phyloP scores from a whole-genome alignment of 1,284 basidiomycete species.

The Sanguinoderma infundibulare region DNA sequence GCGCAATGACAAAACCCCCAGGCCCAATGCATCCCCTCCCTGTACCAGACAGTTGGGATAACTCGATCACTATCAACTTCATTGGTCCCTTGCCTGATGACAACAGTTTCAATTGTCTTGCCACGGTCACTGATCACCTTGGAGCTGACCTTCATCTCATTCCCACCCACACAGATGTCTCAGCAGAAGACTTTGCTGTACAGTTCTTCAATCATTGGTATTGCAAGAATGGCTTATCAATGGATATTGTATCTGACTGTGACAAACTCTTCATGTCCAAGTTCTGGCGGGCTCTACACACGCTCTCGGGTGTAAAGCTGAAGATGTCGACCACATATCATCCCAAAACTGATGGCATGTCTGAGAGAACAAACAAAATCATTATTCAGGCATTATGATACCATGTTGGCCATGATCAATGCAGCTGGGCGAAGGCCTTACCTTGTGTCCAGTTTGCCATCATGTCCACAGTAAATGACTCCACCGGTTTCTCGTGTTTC shows the following conservation, averaged over 20 bases:
- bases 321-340: constrained; percentile 49
- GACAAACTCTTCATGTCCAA: constrained; percentile 45
- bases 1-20: constrained; percentile 11
- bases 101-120: constrained; percentile 41
- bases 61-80: constrained; percentile 46
- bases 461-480: constrained; percentile 40
- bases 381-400: constrained; percentile 41
- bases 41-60: constrained; percentile 24
- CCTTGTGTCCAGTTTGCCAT: constrained; percentile 42
- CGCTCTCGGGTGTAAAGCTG: constrained; percentile 39
- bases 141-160: constrained; percentile 42
- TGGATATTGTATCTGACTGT: constrained; percentile 38
- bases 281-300: constrained; percentile 46
- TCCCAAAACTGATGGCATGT: constrained; percentile 39
- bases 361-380: constrained; percentile 26
- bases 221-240: constrained; percentile 46
- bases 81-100: constrained; percentile 44
- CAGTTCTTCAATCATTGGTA: constrained; percentile 43
- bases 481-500: constrained; percentile 43
- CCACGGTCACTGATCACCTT: constrained; percentile 41
- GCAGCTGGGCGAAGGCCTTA: constrained; percentile 44
- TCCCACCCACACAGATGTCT: constrained; percentile 31
- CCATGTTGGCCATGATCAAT: constrained; percentile 44
- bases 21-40: constrained; percentile 28
- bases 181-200: constrained; percentile 37